Base-by-base conservation (phyloP, 2,329 filamentous ascomycete species). In the Nothophoma quercina region DNA sequence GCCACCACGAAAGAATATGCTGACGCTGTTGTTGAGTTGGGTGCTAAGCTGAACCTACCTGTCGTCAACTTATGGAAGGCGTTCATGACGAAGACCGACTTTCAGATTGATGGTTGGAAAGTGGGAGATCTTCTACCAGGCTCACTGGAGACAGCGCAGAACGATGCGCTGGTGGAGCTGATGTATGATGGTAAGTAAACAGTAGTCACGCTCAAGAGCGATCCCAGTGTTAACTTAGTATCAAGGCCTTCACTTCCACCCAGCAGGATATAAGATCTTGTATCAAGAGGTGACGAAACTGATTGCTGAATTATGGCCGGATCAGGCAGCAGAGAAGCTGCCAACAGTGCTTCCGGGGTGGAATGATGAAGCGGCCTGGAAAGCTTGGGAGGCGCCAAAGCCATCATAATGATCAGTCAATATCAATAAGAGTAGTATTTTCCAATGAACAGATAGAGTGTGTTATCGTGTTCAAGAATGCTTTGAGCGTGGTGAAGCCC, bases 51-150 rank as follows among this genome's bases (percentile, higher is more conserved):
- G 33, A 72, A 75, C 6, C 64, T 93, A 3, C 80, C 85, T 0
- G 82, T 93, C 1, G 77, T 96, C 18, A 91, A 98, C 73, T 81
- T 98, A 1, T 96, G 90, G 85, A 83, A 84, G 55, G 85, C 85
- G 0, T 82, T 97, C 64, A 90, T 96, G 86, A 79, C 84, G 48
- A 80, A 84, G 36, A 78, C 80, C 2, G 81, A 81, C 1, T 87
- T 83, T 76, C 70, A 78, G 13, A 39, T 53, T 7, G 59, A 62
- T 12, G 74, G 75, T 1, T 73, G 71, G 71, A 60, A 68, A 30
- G 42, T 54, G 18, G 80, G 78, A 6, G 75, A 80, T 30, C 74
- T 78, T 4, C 66, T 87, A 22, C 73, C 78, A 12, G 82, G 93
- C 73, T 78, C 84, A 74, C 71, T 81, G 71, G 70, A 84, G 75